These are phyloP conservation scores for Arachis hypogaea DNA, from an alignment of 306 rosid species.

Conservation along the genomic window DNA sequence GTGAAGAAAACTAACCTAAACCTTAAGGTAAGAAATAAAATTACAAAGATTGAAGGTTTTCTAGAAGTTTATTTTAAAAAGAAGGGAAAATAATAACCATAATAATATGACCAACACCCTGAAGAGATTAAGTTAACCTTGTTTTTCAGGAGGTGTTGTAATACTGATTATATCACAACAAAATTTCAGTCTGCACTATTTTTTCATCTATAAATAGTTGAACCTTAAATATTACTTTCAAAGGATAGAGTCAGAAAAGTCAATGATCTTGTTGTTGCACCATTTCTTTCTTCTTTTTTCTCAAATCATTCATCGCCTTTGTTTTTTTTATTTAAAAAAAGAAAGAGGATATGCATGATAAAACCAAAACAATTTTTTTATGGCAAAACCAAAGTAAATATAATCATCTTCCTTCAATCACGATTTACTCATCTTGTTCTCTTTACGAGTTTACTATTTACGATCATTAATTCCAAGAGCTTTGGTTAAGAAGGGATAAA, in stretches of 20 bases:
- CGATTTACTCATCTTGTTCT: constrained; percentile 35
- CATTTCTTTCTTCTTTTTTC: constrained; percentile 57
- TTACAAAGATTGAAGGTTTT: background rate
- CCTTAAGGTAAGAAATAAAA: no score
- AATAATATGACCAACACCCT: background rate
- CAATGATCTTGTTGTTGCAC: constrained; percentile 55
- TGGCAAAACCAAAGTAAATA: background rate
- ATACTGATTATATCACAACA: constrained; percentile 11
- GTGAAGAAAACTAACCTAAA: no score
- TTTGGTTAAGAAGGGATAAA: no score
- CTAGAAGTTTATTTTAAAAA: constrained; percentile 12
- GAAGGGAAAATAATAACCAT: background rate
- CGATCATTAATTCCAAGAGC: background rate
- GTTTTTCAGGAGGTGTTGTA: constrained; percentile 22
- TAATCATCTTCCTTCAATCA: constrained; percentile 40
- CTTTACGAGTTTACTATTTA: constrained; percentile 15
- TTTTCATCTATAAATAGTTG: constrained; percentile 9
- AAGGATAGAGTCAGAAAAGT: constrained; percentile 48
- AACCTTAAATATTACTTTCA: constrained; percentile 36
- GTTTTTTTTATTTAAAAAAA: constrained; percentile 18
- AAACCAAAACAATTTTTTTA: constrained; percentile 30
- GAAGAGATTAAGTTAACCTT: constrained; percentile 21
- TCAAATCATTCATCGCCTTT: constrained; percentile 41
- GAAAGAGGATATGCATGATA: constrained; percentile 39
- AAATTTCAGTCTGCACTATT: background rate